Conservation (phyloP, 495 filamentous ascomycete species). For the Terfezia boudieri region DNA sequence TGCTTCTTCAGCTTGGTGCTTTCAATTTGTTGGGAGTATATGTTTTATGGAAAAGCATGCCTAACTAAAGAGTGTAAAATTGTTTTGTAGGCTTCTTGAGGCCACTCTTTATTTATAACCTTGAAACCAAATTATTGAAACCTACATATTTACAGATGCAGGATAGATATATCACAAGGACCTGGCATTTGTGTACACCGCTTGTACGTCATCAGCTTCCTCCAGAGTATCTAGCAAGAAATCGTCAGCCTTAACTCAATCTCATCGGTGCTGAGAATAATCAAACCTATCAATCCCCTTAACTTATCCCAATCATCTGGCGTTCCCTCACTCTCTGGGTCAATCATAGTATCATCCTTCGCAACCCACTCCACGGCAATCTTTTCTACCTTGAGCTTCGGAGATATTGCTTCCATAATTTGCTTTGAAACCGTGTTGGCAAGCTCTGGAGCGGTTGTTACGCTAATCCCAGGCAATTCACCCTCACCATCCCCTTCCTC, state of each 20-base stretch:
- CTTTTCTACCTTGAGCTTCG: slow-evolving; percentile 40
- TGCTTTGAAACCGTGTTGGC: slow-evolving; percentile 44
- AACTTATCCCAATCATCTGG: slow-evolving; percentile 26
- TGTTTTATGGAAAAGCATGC: too few species aligned
- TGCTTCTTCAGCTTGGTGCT: too few species aligned
- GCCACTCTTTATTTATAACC: too few species aligned
- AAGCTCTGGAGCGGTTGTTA: slow-evolving; percentile 51
- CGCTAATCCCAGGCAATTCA: slow-evolving; percentile 26
- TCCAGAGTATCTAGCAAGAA: slow-evolving; percentile 6
- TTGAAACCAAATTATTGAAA: too few species aligned
- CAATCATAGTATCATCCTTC: slow-evolving; percentile 52
- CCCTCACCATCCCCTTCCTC: slow-evolving; percentile 28
- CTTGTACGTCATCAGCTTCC: slow-evolving; percentile 8
- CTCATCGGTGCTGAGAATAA: neutral
- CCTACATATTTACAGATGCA: too few species aligned
- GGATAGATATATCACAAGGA: neutral
- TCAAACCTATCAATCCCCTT: slow-evolving; percentile 25
- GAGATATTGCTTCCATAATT: slow-evolving; percentile 28
- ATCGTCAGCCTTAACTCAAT: slow-evolving; percentile 1
- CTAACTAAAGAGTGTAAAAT: too few species aligned
- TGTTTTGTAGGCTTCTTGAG: too few species aligned
- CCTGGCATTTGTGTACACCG: slow-evolving; percentile 15
- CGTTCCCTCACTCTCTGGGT: slow-evolving; percentile 21
- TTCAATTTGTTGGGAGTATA: too few species aligned
- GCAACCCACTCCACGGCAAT: slow-evolving; percentile 70